These are phyloP conservation scores for Stylonectria norvegica DNA, from an alignment of 2,329 filamentous ascomycete species.

Conservation along the genomic window DNA sequence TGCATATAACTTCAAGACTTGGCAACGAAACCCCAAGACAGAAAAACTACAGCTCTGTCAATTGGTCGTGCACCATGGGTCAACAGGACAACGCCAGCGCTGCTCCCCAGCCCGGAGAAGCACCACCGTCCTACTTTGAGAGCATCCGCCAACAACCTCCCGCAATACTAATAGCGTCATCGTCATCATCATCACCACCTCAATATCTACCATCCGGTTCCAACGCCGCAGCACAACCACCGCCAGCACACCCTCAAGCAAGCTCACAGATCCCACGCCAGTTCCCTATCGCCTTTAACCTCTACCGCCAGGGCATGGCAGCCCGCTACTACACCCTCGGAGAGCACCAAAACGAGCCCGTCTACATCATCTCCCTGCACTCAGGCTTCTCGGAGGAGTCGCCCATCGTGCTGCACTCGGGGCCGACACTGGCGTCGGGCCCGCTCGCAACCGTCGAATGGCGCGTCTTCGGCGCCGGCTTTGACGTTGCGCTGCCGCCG, in stretches of 20 bases:
- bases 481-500: conserved; percentile 20
- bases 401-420: conserved; percentile 22
- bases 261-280: conserved; percentile 8
- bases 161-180: not conserved
- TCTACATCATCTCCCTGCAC: conserved; percentile 18
- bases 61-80: not conserved
- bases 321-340: conserved; percentile 12
- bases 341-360: conserved; percentile 17
- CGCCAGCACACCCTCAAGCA: too few species aligned
- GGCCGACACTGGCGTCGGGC: conserved; percentile 12
- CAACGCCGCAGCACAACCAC: conserved; percentile 1
- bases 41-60: not conserved
- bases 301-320: conserved; percentile 13
- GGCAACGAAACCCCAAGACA: too few species aligned
- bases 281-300: conserved; percentile 21
- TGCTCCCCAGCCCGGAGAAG: not conserved
- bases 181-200: not conserved
- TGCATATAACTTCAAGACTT: too few species aligned
- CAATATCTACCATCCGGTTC: too few species aligned
- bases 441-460: conserved; percentile 19
- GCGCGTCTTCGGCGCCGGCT: conserved; percentile 10
- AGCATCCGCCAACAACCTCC: not conserved
- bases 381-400: conserved; percentile 11
- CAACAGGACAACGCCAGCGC: not conserved
- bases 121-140: not conserved